Evolutionary conservation across 352 stramenopile genomes (phyloP), one percentile per base, ranked within the genome.

Genomic region (Plasmopara muralis): DNA sequence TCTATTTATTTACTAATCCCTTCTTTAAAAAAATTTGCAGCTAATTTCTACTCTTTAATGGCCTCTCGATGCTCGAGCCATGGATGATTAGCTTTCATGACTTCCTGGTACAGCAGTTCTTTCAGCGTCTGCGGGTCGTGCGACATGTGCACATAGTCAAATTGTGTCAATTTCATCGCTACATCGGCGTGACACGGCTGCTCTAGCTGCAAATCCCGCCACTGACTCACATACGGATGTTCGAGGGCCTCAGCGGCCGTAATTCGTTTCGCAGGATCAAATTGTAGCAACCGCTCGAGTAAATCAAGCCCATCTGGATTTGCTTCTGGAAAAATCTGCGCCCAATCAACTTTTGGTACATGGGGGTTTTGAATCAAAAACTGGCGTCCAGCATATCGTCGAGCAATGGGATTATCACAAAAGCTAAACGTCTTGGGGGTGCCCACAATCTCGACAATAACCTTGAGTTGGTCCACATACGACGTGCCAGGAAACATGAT

Each of bases 211-310:
- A 58, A 18, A 34, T 93, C 75, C 0, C 83, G 77, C 77, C 83
- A 93, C 48, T 81, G 74, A 46, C 73, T 85, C 66, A 97, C 74
- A 55, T 97, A 97, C 42, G 85, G 85, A 45, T 97, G 88, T 31
- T 89, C 62, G 12, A 97, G 61, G 5, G 88, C 88, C 43, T 97
- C 79, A 0, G 61, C 57, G 0, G 82, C 79, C 5, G 84, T 93
- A 61, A 97, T 95, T 29, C 88, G 85, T 29, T 92, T 74, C 9
- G 68, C 77, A 9, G 85, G 87, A 43, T 95, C 83, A 44, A 97
- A 95, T 55, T 89, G 80, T 25, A 97, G 70, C 52, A 97, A 54
- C 34, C 78, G 80, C 56, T 92, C 79, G 6, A 97, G 69, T 54
- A 97, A 58, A 56, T 95, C 83, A 12, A 97, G 62, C 5, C 76